These are phyloP conservation scores for Rhizopogon rudus DNA, from an alignment of 768 basidiomycete species.

Conservation along the genomic window DNA sequence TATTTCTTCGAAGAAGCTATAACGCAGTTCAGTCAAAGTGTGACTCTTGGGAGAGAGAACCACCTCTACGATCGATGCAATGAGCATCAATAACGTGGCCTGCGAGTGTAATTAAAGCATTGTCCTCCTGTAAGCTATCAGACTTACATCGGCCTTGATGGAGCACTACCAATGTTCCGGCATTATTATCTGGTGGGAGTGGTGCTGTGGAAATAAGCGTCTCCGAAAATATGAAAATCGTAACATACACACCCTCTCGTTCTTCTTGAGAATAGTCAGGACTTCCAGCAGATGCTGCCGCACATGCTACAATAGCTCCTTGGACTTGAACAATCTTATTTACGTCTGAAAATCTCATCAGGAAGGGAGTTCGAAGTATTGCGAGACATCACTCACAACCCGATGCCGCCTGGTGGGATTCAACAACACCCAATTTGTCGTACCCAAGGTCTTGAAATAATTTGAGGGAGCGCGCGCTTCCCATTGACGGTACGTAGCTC, in stretches of 20 bases:
- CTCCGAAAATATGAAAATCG: not conserved
- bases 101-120: not conserved
- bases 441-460: conserved; percentile 19
- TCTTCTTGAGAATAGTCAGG: conserved; percentile 26
- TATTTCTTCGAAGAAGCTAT: conserved; percentile 32
- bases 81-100: not conserved
- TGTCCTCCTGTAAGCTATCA: not conserved
- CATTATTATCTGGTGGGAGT: conserved; percentile 40
- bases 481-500: conserved; percentile 1
- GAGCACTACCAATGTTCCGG: conserved; percentile 43
- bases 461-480: conserved; percentile 15
- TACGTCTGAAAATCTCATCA: conserved; percentile 33
- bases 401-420: conserved; percentile 39
- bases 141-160: conserved; percentile 23
- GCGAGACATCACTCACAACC: conserved; percentile 25
- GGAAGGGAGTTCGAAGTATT: not conserved
- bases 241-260: not conserved
- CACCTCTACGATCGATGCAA: not conserved
- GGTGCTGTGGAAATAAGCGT: conserved; percentile 16
- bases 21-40: not conserved
- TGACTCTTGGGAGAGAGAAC: not conserved
- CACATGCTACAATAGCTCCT: conserved; percentile 37
- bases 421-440: conserved; percentile 19
- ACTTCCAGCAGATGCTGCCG: conserved; percentile 42
- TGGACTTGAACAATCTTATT: conserved; percentile 46